Conservation (phyloP, 306 rosid species). For the Quercus rubra region DNA sequence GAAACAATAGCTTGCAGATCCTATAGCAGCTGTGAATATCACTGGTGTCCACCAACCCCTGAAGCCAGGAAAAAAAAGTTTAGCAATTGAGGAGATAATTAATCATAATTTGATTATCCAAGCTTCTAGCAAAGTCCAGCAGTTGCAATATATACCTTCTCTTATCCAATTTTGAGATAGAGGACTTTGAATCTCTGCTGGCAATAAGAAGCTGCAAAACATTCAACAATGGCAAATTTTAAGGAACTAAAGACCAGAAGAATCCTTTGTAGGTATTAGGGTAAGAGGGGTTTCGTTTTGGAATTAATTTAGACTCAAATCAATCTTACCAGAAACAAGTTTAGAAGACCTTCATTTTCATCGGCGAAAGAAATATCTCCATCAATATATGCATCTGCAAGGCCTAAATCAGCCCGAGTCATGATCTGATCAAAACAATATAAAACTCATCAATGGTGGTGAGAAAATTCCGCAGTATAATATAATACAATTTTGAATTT, state of each 20-base stretch:
- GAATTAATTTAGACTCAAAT: not conserved
- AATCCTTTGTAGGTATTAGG: not conserved
- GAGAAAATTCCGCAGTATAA: not conserved
- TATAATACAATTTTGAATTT: too few relatives aligned
- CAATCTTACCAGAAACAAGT: conserved; percentile 52
- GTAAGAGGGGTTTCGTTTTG: not conserved
- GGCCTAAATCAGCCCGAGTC: conserved; percentile 92
- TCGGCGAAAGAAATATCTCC: conserved; percentile 76
- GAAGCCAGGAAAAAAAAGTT: conserved; percentile 14
- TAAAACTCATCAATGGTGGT: not conserved
- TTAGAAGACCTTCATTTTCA: conserved; percentile 68
- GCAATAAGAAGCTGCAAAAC: conserved; percentile 74
- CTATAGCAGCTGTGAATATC: conserved; percentile 65
- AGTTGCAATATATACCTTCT: conserved; percentile 40
- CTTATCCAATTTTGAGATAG: conserved; percentile 44
- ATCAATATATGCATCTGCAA: conserved; percentile 82
- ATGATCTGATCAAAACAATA: conserved; percentile 49
- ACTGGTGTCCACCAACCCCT: conserved; percentile 98
- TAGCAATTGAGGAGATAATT: not conserved
- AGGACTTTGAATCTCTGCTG: conserved; percentile 62
- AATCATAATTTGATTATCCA: not conserved
- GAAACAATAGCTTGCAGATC: conserved; percentile 73
- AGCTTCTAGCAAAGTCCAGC: not conserved
- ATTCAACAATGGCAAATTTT: not conserved
- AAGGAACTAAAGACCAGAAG: conserved; percentile 5